Conservation (phyloP, 805 yeast species). For the Zygosaccharomyces pseudorouxii region DNA sequence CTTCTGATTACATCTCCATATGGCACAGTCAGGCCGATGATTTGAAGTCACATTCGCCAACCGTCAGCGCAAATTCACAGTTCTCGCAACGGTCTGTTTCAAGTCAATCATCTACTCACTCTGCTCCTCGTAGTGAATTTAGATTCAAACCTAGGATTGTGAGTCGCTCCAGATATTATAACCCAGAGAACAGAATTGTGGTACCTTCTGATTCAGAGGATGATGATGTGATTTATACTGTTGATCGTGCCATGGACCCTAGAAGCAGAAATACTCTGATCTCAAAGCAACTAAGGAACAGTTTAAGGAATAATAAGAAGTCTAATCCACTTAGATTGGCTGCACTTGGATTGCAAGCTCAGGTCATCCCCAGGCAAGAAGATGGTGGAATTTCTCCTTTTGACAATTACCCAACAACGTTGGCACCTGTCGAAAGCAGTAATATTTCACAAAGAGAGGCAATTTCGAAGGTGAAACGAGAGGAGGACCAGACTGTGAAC, state of each 20-base stretch:
- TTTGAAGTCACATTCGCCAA: slow-evolving; percentile 21
- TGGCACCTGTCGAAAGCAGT: background rate
- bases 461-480: background rate
- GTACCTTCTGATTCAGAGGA: slow-evolving; percentile 6
- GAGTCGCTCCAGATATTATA: slow-evolving; percentile 17
- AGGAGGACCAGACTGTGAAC: background rate
- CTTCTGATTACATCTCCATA: slow-evolving; percentile 27
- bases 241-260: slow-evolving; percentile 22
- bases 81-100: slow-evolving; percentile 24
- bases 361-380: background rate
- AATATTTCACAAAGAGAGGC: background rate
- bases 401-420: background rate
- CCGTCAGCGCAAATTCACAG: slow-evolving; percentile 23
- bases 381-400: background rate
- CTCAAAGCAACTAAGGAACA: slow-evolving; percentile 21
- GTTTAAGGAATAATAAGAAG: slow-evolving; percentile 1
- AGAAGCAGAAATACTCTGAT: slow-evolving; percentile 21
- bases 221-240: slow-evolving; percentile 8
- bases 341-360: background rate
- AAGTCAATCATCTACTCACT: slow-evolving; percentile 13
- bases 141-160: slow-evolving; percentile 30
- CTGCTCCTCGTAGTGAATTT: slow-evolving; percentile 12
- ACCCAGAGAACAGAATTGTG: slow-evolving; percentile 11
- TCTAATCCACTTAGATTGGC: slow-evolving; percentile 2
- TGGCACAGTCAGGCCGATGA: slow-evolving; percentile 33